Percentiles rank a stretch among this genome's conserved stretches.
Evolutionary conservation across 768 basidiomycete genomes (phyloP).

Genomic region (Hydnomerulius pinastri): DNA sequence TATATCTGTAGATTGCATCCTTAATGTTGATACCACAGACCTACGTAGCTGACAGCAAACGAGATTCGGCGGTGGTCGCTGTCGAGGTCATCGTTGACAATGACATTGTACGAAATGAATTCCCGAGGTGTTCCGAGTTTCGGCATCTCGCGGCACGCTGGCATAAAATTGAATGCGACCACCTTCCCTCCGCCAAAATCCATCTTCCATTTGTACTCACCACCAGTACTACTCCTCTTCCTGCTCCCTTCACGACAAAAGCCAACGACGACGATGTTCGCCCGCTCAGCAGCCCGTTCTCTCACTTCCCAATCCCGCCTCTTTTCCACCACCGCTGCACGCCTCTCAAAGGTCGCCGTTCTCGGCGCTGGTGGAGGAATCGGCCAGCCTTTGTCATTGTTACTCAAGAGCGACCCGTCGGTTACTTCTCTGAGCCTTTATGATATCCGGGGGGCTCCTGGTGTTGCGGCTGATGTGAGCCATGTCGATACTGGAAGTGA

Average conservation of each 20-base stretch:
- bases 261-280: constrained; percentile 54
- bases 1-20: too few species aligned
- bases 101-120: too few species aligned
- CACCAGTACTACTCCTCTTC: too few species aligned
- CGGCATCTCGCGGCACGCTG: too few species aligned
- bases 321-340: constrained; percentile 74
- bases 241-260: constrained; percentile 3
- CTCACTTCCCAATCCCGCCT: constrained; percentile 57
- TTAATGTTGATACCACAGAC: too few species aligned
- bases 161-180: too few species aligned
- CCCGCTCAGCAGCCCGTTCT: constrained; percentile 62
- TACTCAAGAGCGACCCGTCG: constrained; percentile 87
- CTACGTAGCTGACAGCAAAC: too few species aligned
- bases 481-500: constrained; percentile 90
- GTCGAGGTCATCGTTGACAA: too few species aligned
- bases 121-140: too few species aligned
- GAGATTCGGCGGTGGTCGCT: too few species aligned
- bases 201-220: too few species aligned
- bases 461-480: constrained; percentile 96
- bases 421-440: constrained; percentile 78
- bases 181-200: too few species aligned
- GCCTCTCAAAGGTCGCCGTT: constrained; percentile 88
- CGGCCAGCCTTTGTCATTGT: constrained; percentile 91
- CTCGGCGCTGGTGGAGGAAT: constrained; percentile 99
- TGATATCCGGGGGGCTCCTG: constrained; percentile 39